Percentiles rank a stretch among this genome's conserved stretches.
These are phyloP conservation scores for Claviceps sp. DNA, from an alignment of 2,329 filamentous ascomycete species.

Conservation along the genomic window DNA sequence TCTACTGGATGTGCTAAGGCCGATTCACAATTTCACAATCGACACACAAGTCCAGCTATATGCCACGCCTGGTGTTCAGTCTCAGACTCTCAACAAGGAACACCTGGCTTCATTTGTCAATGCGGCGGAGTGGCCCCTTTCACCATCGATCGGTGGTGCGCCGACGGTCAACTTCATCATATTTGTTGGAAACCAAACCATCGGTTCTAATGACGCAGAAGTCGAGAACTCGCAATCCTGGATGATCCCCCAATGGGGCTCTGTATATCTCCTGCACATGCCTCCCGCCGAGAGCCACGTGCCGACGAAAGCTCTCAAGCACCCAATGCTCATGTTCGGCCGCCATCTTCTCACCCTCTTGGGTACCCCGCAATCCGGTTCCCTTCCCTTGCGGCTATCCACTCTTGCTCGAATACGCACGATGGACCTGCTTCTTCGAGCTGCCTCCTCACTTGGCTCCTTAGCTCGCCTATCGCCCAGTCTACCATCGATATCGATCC, in stretches of 20 bases:
- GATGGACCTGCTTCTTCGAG: slow-evolving; percentile 72
- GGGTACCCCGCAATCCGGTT: slow-evolving; percentile 70
- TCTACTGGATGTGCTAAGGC: slow-evolving; percentile 61
- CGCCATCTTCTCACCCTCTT: slow-evolving; percentile 80
- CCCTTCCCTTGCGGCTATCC: slow-evolving; percentile 71
- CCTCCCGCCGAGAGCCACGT: slow-evolving; percentile 36
- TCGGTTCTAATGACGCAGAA: slow-evolving; percentile 31
- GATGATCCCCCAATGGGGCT: slow-evolving; percentile 94
- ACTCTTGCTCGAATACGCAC: slow-evolving; percentile 77
- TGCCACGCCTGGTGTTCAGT: slow-evolving; percentile 53
- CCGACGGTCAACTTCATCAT: slow-evolving; percentile 95
- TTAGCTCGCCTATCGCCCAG: slow-evolving; percentile 74
- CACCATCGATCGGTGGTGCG: slow-evolving; percentile 81
- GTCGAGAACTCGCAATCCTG: slow-evolving; percentile 50
- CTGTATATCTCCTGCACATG: slow-evolving; percentile 45
- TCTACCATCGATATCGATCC: slow-evolving; percentile 83
- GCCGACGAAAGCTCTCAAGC: slow-evolving; percentile 51
- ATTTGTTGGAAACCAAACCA: slow-evolving; percentile 71
- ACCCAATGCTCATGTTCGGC: slow-evolving; percentile 79
- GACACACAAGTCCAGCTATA: slow-evolving; percentile 95
- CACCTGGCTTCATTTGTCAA: slow-evolving; percentile 93
- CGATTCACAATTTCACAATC: slow-evolving; percentile 89
- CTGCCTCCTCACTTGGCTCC: slow-evolving; percentile 87
- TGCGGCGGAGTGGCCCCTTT: slow-evolving; percentile 92
- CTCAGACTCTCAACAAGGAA: slow-evolving; percentile 60